Base-by-base conservation (phyloP, 139 green algal genomes). In the Coelastrella sp. region DNA sequence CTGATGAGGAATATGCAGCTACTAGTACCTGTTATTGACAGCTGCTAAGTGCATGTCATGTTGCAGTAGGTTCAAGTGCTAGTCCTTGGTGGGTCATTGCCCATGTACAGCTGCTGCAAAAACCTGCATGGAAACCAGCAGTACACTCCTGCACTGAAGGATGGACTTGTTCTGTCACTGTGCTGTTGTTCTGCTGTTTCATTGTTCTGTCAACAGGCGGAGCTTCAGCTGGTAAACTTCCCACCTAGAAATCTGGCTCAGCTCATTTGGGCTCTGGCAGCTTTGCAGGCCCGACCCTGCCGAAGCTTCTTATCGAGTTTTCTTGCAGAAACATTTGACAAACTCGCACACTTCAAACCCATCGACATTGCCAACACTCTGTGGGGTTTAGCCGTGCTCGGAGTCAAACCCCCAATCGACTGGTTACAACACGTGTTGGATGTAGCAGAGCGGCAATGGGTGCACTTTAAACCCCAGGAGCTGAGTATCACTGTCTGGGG, bases 361-460 rank as follows among this genome's bases (percentile, higher is more conserved):
- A 43, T 64, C n/a, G 84, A 83, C 76, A 78, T 88, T 13, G 72
- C 84, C 5, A 76, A 88, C 23, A 57, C 84, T 34, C 76, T 88
- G 2, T 88, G 84, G 85, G 85, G 40, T 19, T 32, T 84, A 9
- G 79, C 79, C 25, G 59, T 15, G 1, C 43, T 85, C 4, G 17
- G 19, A 30, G 27, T 66, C 6, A 27, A 35, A 32, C 79, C 63
- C 7, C 79, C 79, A 60, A 17, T 63, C 0, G 63, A 77, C 3
- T 85, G 79, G 79, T 63, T 85, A 19, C n/a, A 19, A 2, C 5
- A 27, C 11, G 59, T 60, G 34, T 21, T 71, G 3, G 32, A n/a
- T 21, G 79, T 63, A 27, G 41, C 34, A 37, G 60, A 53, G 17
- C 34, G 6, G 5, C 63, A 77, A 43, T 85, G 62, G 79, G 27